Evolutionary conservation across 1,139 yeast genomes (phyloP).

Genomic region (Sugiyamaella pinicola): DNA sequence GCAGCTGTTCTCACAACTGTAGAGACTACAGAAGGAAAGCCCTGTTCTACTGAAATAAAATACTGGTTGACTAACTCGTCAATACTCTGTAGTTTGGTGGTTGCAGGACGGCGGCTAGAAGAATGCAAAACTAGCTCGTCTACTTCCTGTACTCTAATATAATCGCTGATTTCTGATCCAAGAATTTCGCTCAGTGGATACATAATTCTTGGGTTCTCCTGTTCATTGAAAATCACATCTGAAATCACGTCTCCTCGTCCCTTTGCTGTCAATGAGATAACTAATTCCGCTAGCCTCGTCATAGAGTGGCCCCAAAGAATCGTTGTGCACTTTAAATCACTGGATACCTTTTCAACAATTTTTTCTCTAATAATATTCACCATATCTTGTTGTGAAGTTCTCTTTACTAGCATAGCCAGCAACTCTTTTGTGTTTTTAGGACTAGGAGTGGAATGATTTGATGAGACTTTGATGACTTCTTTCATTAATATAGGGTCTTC

Average conservation of each 20-base stretch:
- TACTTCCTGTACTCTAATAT: conserved; percentile 45
- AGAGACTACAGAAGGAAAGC: conserved; percentile 88
- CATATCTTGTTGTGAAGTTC: conserved; percentile 55
- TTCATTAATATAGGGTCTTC: conserved; percentile 11
- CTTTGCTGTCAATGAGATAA: conserved; percentile 78
- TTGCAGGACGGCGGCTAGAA: conserved; percentile 33
- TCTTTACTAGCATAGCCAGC: conserved; percentile 25
- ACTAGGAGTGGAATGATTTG: neutral
- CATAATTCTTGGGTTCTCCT: conserved; percentile 40
- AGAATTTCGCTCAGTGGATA: conserved; percentile 80
- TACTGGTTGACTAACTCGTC: conserved; percentile 77
- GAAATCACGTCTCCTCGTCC: conserved; percentile 82
- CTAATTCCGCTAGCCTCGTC: conserved; percentile 80
- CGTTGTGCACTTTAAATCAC: conserved; percentile 50
- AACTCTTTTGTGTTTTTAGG: conserved; percentile 18
- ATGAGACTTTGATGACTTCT: conserved; percentile 2
- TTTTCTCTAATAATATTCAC: conserved; percentile 52
- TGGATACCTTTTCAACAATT: conserved; percentile 54
- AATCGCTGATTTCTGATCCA: conserved; percentile 63
- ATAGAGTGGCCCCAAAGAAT: conserved; percentile 75
- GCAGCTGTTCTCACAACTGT: conserved; percentile 91
- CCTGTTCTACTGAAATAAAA: conserved; percentile 71
- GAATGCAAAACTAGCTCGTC: conserved; percentile 26
- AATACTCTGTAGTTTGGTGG: conserved; percentile 71
- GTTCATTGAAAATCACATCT: conserved; percentile 28